Conservation (phyloP, 2,329 filamentous ascomycete genomes). For the Fusarium sp. region DNA sequence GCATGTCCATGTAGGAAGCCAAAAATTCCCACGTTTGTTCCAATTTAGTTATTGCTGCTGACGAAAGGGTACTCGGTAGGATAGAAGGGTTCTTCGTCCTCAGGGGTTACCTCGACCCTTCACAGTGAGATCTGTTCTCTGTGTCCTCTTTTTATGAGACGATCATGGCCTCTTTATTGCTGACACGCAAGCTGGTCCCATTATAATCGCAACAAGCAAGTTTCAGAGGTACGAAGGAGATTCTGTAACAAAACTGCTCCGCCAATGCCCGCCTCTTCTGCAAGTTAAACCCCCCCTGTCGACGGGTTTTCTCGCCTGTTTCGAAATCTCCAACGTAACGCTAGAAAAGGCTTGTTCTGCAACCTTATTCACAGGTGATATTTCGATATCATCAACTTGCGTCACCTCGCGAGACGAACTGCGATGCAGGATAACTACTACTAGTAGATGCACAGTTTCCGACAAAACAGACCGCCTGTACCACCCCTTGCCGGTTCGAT, state of each 20-base stretch:
- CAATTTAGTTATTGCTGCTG: background rate
- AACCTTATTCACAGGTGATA: constrained; percentile 28
- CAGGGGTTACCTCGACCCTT: constrained; percentile 33
- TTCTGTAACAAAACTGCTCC: constrained; percentile 33
- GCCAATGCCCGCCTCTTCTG: constrained; percentile 22
- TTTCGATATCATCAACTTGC: constrained; percentile 17
- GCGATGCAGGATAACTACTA: constrained; percentile 3
- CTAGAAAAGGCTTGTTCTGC: constrained; percentile 41
- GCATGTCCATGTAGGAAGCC: constrained; percentile 20
- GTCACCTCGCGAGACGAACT: constrained; percentile 20
- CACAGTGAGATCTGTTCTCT: background rate
- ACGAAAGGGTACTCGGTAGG: constrained; percentile 2
- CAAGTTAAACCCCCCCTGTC: constrained; percentile 28
- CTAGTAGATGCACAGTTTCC: constrained; percentile 7
- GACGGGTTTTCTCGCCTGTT: constrained; percentile 15
- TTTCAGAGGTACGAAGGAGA: constrained; percentile 13
- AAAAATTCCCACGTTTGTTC: constrained; percentile 12
- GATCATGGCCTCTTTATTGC: constrained; percentile 9
- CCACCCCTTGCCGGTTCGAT: constrained; percentile 7
- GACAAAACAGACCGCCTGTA: background rate
- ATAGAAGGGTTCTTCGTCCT: background rate
- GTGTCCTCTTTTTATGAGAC: constrained; percentile 18
- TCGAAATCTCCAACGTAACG: constrained; percentile 30
- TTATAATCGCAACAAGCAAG: constrained; percentile 28
- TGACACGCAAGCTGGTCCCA: constrained; percentile 41